Percentiles rank a stretch among this genome's conserved stretches.
phyloP scores from a whole-genome alignment of 345 rosid genomes.

The Ceriops zippeliana region DNA sequence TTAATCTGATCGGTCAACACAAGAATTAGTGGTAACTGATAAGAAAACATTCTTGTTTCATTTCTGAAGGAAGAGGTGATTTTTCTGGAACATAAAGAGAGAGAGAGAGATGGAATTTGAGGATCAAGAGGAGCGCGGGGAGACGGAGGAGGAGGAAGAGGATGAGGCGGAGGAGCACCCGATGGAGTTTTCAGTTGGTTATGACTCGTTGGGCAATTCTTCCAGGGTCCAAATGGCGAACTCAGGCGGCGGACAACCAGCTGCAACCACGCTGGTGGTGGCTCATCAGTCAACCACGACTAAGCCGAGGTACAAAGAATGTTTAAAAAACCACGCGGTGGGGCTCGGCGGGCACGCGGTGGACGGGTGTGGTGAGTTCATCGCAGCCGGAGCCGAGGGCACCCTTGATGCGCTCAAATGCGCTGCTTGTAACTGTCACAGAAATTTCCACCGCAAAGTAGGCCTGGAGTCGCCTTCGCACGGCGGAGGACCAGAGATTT shows the following conservation, averaged over 20 bases:
- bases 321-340: slow-evolving; percentile 48
- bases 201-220: slow-evolving; percentile 39
- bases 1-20: slow-evolving; percentile 6
- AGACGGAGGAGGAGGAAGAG: slow-evolving; percentile 46
- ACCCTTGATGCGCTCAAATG: slow-evolving; percentile 30
- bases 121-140: slow-evolving; percentile 48
- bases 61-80: not conserved
- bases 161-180: not conserved
- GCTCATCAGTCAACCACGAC: not conserved
- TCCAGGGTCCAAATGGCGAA: slow-evolving; percentile 27
- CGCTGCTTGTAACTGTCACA: slow-evolving; percentile 57
- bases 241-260: slow-evolving; percentile 9
- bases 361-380: slow-evolving; percentile 60
- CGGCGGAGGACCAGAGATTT: not conserved
- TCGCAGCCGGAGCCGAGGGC: slow-evolving; percentile 29
- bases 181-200: slow-evolving; percentile 42
- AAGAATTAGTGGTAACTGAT: slow-evolving; percentile 3
- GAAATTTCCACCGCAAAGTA: slow-evolving; percentile 47
- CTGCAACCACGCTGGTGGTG: not conserved
- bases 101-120: slow-evolving; percentile 44
- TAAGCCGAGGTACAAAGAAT: slow-evolving; percentile 23
- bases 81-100: not conserved
- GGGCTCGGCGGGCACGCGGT: slow-evolving; percentile 47
- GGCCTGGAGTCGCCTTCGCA: not conserved
- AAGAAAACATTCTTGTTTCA: not conserved